Percentiles rank a stretch among this genome's conserved stretches.
These are phyloP conservation scores for Pyracantha coccinea DNA, from an alignment of 331 rosid genomes.

Conservation along the genomic window DNA sequence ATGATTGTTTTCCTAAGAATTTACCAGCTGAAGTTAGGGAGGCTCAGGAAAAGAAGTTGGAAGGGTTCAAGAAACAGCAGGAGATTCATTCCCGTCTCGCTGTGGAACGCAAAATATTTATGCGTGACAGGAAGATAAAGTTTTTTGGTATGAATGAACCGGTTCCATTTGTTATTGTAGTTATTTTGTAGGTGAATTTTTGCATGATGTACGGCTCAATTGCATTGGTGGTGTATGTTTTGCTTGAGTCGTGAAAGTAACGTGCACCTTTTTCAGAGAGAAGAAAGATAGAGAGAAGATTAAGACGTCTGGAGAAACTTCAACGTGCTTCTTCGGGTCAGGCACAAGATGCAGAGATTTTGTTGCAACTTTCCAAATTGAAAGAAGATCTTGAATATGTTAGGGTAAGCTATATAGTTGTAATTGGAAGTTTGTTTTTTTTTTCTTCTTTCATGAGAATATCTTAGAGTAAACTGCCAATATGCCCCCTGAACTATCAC, in stretches of 20 bases:
- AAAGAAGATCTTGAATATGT: conserved; percentile 94
- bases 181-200: neutral
- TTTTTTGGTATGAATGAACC: conserved; percentile 57
- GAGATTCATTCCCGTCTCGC: conserved; percentile 87
- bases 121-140: conserved; percentile 82
- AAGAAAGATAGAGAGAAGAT: conserved; percentile 84
- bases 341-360: conserved; percentile 42
- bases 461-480: too few relatives aligned
- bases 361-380: conserved; percentile 65
- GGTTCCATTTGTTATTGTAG: neutral
- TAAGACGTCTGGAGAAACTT: conserved; percentile 77
- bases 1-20: conserved; percentile 27
- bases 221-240: neutral
- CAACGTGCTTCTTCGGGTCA: conserved; percentile 69
- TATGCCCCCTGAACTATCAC: too few relatives aligned
- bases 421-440: neutral
- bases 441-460: neutral
- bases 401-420: conserved; percentile 41
- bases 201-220: neutral
- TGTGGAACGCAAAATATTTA: conserved; percentile 75
- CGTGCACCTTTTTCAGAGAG: conserved; percentile 47
- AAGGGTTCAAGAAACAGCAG: conserved; percentile 79
- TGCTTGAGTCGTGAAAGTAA: conserved; percentile 2
- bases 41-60: conserved; percentile 76
- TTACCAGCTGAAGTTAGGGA: conserved; percentile 64